phyloP scores from a whole-genome alignment of 768 basidiomycete genomes.

The Podaxis rugospora region DNA sequence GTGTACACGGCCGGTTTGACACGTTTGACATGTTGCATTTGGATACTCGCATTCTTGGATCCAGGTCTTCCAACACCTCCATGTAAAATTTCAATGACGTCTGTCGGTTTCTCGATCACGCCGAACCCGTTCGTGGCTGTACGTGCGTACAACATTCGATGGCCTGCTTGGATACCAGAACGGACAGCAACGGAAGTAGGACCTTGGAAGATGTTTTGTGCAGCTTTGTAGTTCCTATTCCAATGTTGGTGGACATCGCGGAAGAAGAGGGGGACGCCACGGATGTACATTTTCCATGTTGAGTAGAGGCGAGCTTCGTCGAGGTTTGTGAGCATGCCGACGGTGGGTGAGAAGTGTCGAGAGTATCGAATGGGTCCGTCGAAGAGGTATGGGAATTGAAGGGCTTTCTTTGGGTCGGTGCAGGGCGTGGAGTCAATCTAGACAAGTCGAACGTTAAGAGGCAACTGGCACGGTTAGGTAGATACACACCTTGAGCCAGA shows the following conservation, averaged over 20 bases:
- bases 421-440: conserved; percentile 58
- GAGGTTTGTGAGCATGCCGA: conserved; percentile 59
- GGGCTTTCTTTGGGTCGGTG: conserved; percentile 26
- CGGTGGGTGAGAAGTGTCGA: conserved; percentile 64
- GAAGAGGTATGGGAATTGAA: conserved; percentile 54
- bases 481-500: conserved; percentile 60
- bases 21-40: conserved; percentile 27
- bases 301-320: conserved; percentile 64
- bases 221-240: conserved; percentile 65
- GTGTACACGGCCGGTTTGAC: conserved; percentile 84
- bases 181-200: conserved; percentile 61
- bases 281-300: conserved; percentile 75
- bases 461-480: neutral
- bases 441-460: neutral
- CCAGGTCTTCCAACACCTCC: conserved; percentile 26
- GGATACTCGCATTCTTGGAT: neutral
- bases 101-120: conserved; percentile 42
- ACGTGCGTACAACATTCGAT: conserved; percentile 71
- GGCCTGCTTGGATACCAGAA: conserved; percentile 65
- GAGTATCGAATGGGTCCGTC: conserved; percentile 73
- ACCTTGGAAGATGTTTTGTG: conserved; percentile 65
- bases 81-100: conserved; percentile 48
- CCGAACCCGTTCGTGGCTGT: conserved; percentile 61
- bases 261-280: conserved; percentile 56
- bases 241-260: conserved; percentile 57